These are phyloP conservation scores for Oenanthe sinensis DNA, from an alignment of 129 eudicot genomes.

Conservation along the genomic window DNA sequence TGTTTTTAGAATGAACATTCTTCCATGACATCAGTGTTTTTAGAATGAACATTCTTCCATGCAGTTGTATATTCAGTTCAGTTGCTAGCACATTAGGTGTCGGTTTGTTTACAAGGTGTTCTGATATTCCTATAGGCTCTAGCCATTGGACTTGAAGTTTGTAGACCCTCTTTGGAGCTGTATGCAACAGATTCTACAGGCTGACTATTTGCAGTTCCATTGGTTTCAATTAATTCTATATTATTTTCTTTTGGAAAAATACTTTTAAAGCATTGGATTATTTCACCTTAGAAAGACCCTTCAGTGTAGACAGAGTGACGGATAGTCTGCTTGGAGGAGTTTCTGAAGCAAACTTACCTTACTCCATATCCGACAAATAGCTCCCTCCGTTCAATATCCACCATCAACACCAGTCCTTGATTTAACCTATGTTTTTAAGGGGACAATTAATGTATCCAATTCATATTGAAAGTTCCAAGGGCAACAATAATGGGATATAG, in stretches of 20 bases:
- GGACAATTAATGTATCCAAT: not conserved
- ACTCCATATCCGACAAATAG: slow-evolving; percentile 50
- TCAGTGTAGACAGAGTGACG: slow-evolving; percentile 21
- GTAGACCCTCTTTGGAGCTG: slow-evolving; percentile 23
- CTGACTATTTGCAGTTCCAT: slow-evolving; percentile 23
- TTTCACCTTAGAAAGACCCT: slow-evolving; percentile 15
- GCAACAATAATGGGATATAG: not conserved
- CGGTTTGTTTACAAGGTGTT: slow-evolving; percentile 62
- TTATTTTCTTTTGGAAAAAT: slow-evolving; percentile 37
- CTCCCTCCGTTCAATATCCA: slow-evolving; percentile 68
- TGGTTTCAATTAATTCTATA: slow-evolving; percentile 29
- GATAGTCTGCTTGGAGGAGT: slow-evolving; percentile 42
- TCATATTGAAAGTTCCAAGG: not conserved
- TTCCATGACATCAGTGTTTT: slow-evolving; percentile 16
- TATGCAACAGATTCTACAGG: slow-evolving; percentile 22
- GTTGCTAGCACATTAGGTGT: slow-evolving; percentile 64
- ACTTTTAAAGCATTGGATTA: slow-evolving; percentile 30
- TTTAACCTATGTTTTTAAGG: slow-evolving; percentile 27
- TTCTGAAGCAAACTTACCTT: slow-evolving; percentile 47
- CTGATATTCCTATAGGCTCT: slow-evolving; percentile 51
- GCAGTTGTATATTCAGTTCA: slow-evolving; percentile 55
- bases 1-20: slow-evolving; percentile 27
- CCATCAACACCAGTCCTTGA: slow-evolving; percentile 34
- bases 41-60: slow-evolving; percentile 44
- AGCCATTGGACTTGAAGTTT: slow-evolving; percentile 32